These are phyloP conservation scores for Canna indica DNA, from an alignment of 176 grass and related monocot species.

Conservation along the genomic window DNA sequence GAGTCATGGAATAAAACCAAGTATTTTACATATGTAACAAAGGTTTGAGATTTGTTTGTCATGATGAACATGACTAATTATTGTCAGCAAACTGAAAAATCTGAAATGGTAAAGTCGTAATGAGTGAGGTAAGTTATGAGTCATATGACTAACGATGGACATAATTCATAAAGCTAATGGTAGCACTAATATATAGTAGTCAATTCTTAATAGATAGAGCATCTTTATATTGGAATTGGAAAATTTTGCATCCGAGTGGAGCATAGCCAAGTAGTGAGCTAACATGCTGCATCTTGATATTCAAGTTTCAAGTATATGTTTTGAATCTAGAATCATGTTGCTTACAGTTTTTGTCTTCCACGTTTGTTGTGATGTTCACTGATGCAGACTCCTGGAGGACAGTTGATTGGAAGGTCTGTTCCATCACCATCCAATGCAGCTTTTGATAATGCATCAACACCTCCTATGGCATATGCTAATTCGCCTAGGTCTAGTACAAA, in stretches of 20 bases:
- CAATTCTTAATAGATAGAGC: not conserved
- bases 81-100: too few species aligned
- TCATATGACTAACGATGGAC: too few species aligned
- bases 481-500: slow-evolving; percentile 79
- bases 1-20: not conserved
- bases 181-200: too few species aligned
- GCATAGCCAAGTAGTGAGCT: not conserved
- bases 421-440: slow-evolving; percentile 71
- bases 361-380: not conserved
- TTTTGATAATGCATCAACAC: slow-evolving; percentile 83
- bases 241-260: not conserved
- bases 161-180: too few species aligned
- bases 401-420: slow-evolving; percentile 59
- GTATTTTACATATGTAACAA: not conserved
- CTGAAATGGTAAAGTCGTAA: too few species aligned
- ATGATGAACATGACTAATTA: not conserved
- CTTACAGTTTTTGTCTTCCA: not conserved
- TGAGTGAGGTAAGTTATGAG: too few species aligned
- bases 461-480: slow-evolving; percentile 86
- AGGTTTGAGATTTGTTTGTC: not conserved
- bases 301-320: not conserved
- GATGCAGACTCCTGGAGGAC: slow-evolving; percentile 52
- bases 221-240: not conserved
- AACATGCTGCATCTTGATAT: not conserved
- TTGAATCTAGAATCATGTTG: not conserved